Base-by-base conservation (phyloP, 306 rosid genomes). In the Ceratonia siliqua region DNA sequence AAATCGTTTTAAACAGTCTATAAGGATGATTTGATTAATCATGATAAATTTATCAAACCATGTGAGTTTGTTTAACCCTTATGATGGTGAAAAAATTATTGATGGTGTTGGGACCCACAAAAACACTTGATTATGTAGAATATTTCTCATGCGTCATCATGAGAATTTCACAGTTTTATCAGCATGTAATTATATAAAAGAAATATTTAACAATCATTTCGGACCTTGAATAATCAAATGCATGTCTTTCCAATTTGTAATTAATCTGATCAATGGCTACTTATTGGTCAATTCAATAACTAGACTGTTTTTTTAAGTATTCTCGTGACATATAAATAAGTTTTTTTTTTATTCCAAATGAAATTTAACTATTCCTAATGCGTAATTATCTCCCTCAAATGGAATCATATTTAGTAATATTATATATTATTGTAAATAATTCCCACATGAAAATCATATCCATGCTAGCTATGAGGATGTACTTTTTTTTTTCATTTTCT, bases 61-160 rank as follows among this genome's bases (percentile, higher is more conserved):
- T 69, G 81, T 69, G 76, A 49, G 46, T 38, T 25, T 55, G 63
- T 33, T 43, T 58, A 46, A 33, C 62, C 59, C 62, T 56, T 27
- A 46, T 69, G 75, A 69, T 68, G 59, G 35, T 28, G 18, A 21
- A 67, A 14, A 43, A 43, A 42, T 14, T 42, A 56, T 67, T 63
- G 42, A 24, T 58, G 63, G 30, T 46, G 57, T 28, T 22, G 55
- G 57, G 76, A 20, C 82, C 82, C 65, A 70, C 81, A 46, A 45
- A 45, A 57, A 33, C 70, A 77, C 70, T 20, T 48, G 62, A 61
- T 62, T 62, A 54, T 32, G 2, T 38, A 15, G 15, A 35, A 64
- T 53, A 9, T 55, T 56, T 68, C 41, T 57, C 30, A 28, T 4
- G 4, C 41, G 12, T 28, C 12, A 6, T 43, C 36, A 42, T 72